Conservation (phyloP, 208 protist species). For the Trypanosoma scelopori region DNA sequence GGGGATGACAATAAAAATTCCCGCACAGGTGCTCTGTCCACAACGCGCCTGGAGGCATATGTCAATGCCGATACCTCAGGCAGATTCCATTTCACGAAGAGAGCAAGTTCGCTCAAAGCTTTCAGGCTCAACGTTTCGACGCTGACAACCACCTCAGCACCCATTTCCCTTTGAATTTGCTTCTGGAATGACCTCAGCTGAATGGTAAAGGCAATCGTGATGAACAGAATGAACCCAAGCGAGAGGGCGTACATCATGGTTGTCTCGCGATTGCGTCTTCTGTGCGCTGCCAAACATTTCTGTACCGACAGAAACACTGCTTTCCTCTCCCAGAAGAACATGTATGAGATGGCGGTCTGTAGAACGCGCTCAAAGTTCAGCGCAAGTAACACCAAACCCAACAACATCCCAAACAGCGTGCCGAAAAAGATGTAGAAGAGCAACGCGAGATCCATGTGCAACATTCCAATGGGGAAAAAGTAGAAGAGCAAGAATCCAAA, state of each 20-base stretch:
- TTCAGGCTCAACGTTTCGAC: slow-evolving; percentile 2
- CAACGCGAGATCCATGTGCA: slow-evolving; percentile 83
- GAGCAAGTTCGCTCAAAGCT: slow-evolving; percentile 7
- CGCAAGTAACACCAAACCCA: slow-evolving; percentile 84
- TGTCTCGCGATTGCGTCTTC: slow-evolving; percentile 93
- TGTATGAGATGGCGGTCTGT: slow-evolving; percentile 40
- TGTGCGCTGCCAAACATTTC: slow-evolving; percentile 93
- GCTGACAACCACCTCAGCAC: slow-evolving; percentile 33
- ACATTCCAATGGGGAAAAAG: slow-evolving; percentile 86
- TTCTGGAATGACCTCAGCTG: slow-evolving; percentile 62
- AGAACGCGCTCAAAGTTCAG: slow-evolving; percentile 91
- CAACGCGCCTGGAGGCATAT: background rate
- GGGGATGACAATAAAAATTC: slow-evolving; percentile 25
- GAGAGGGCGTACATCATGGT: slow-evolving; percentile 94
- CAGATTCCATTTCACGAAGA: background rate
- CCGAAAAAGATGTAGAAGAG: slow-evolving; percentile 95
- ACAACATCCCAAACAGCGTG: slow-evolving; percentile 88
- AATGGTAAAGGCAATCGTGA: slow-evolving; percentile 84
- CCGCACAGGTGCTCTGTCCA: background rate
- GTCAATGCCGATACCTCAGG: slow-evolving; percentile 2
- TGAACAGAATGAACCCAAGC: slow-evolving; percentile 94
- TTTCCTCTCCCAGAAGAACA: slow-evolving; percentile 89
- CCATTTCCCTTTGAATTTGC: slow-evolving; percentile 23
- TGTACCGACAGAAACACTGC: slow-evolving; percentile 65
- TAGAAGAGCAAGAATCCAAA: slow-evolving; percentile 93